Percentiles rank a stretch among this genome's conserved stretches.
Conservation (phyloP, 2,329 filamentous ascomycete species). For the Aspergillus ustus region DNA sequence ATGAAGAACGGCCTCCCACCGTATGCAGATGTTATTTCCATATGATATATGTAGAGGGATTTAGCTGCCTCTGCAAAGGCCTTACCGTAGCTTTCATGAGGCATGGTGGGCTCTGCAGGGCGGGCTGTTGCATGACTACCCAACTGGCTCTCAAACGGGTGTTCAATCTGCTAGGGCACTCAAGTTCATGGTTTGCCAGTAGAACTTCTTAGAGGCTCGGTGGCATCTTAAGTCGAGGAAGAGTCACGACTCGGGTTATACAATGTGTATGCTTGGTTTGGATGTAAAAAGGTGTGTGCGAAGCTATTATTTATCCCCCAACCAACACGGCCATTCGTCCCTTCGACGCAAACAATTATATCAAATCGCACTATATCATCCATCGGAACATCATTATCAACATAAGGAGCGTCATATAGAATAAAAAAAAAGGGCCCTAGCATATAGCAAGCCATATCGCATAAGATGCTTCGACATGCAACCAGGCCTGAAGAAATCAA, state of each 20-base stretch:
- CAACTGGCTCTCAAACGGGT: too few relatives aligned
- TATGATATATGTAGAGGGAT: too few relatives aligned
- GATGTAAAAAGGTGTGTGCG: not conserved
- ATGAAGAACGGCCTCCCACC: too few relatives aligned
- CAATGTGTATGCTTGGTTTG: not conserved
- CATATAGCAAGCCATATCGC: not conserved
- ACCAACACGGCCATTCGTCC: not conserved
- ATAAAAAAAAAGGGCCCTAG: not conserved
- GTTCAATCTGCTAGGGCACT: too few relatives aligned
- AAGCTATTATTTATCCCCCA: not conserved
- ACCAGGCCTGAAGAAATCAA: slow-evolving; percentile 18
- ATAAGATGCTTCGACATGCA: not conserved
- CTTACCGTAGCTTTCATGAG: too few relatives aligned
- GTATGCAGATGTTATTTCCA: too few relatives aligned
- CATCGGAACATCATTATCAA: not conserved
- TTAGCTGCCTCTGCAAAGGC: too few relatives aligned
- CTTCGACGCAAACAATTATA: not conserved
- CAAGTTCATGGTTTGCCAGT: too few relatives aligned
- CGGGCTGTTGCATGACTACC: too few relatives aligned
- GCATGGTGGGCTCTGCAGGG: too few relatives aligned
- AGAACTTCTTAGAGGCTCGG: too few relatives aligned
- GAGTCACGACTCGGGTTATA: not conserved
- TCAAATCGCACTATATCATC: not conserved
- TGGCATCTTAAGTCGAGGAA: too few relatives aligned
- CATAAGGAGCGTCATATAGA: not conserved